phyloP scores from a whole-genome alignment of 2,329 filamentous ascomycete genomes.

The Fusarium continuum region DNA sequence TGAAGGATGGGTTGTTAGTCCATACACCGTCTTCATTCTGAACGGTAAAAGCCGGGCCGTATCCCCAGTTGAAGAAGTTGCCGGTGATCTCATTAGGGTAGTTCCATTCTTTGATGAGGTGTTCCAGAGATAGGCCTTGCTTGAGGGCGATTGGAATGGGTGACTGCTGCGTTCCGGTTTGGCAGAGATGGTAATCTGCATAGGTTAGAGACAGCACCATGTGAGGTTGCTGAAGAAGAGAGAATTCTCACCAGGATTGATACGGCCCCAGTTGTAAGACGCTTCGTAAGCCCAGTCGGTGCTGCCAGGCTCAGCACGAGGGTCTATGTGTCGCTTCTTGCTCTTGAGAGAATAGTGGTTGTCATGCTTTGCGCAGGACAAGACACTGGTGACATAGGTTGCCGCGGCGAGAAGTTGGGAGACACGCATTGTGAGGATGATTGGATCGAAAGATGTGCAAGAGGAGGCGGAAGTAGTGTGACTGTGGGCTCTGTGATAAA shows the following conservation, averaged over 20 bases:
- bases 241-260: slow-evolving; percentile 15
- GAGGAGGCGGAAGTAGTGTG: background rate
- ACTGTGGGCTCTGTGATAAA: background rate
- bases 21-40: slow-evolving; percentile 19
- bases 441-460: accelerated
- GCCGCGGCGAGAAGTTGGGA: background rate
- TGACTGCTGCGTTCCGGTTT: slow-evolving; percentile 32
- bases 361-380: slow-evolving; percentile 20
- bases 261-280: slow-evolving; percentile 31
- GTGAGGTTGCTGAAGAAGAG: accelerated
- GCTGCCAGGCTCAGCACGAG: background rate
- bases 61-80: slow-evolving; percentile 36
- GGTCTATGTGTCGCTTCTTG: slow-evolving; percentile 23
- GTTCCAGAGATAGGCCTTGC: slow-evolving; percentile 28
- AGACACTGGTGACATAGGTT: background rate
- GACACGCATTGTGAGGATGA: background rate
- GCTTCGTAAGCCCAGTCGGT: slow-evolving; percentile 33
- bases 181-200: slow-evolving; percentile 29
- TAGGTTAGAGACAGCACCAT: background rate
- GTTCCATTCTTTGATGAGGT: slow-evolving; percentile 9
- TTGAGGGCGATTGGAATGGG: slow-evolving; percentile 31
- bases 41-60: slow-evolving; percentile 29
- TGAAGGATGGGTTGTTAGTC: slow-evolving; percentile 23
- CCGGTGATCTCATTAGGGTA: slow-evolving; percentile 15
- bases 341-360: slow-evolving; percentile 23